Conservation (phyloP, 2,329 filamentous ascomycete genomes). For the Colletotrichum nymphaeae region DNA sequence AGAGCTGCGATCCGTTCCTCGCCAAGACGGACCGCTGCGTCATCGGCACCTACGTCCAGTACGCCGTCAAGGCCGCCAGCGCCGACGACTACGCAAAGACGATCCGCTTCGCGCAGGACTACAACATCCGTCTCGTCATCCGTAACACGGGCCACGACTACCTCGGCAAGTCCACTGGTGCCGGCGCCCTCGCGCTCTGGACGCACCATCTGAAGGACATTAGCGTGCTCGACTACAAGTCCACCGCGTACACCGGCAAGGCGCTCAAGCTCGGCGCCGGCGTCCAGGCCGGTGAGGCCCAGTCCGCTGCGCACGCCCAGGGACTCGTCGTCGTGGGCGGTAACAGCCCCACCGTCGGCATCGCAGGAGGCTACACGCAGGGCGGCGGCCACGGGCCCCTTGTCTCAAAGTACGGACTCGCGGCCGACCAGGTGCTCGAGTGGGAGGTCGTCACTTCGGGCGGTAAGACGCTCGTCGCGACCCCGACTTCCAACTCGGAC, state of each 20-base stretch:
- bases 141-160: conserved; percentile 48
- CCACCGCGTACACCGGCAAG: conserved; percentile 55
- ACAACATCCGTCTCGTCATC: conserved; percentile 56
- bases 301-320: conserved; percentile 48
- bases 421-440: conserved; percentile 63
- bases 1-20: conserved; percentile 53
- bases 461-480: conserved; percentile 56
- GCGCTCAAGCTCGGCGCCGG: conserved; percentile 63
- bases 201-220: conserved; percentile 55
- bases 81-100: conserved; percentile 29
- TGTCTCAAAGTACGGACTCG: conserved; percentile 58
- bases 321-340: conserved; percentile 59
- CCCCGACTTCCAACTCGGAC: conserved; percentile 55
- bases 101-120: conserved; percentile 48
- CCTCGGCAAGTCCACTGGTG: conserved; percentile 50
- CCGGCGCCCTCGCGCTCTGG: conserved; percentile 51
- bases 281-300: conserved; percentile 56
- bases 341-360: conserved; percentile 60
- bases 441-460: conserved; percentile 59
- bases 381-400: conserved; percentile 66
- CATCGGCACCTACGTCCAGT: conserved; percentile 31
- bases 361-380: conserved; percentile 65
- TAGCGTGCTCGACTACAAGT: conserved; percentile 38
- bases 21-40: conserved; percentile 17
- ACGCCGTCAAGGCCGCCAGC: conserved; percentile 30